These are phyloP conservation scores for Alternaria consortialis DNA, from an alignment of 2,329 filamentous ascomycete genomes.

Conservation along the genomic window DNA sequence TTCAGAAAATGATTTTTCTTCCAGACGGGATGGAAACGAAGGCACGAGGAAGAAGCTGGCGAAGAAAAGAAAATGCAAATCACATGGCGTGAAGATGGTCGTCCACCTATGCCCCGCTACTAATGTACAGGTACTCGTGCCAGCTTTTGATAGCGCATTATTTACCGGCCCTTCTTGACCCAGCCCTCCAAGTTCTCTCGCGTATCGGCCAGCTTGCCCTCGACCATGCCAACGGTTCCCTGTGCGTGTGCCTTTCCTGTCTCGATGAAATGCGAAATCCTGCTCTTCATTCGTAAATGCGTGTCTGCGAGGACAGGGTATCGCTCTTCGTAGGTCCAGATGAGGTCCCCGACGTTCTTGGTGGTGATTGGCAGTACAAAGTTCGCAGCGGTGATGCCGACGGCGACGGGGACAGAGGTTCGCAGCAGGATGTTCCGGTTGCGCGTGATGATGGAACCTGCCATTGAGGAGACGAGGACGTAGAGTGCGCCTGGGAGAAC, in stretches of 20 bases:
- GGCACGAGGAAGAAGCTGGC: neutral
- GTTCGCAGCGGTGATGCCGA: constrained; percentile 86
- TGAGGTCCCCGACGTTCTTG: constrained; percentile 83
- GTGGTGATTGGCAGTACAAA: constrained; percentile 87
- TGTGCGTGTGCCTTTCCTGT: constrained; percentile 79
- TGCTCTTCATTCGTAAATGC: constrained; percentile 76
- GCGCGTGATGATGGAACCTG: constrained; percentile 87
- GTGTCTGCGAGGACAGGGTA: constrained; percentile 84
- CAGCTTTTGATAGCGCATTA: constrained; percentile 8
- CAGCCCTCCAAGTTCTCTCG: constrained; percentile 84
- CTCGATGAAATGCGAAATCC: constrained; percentile 73
- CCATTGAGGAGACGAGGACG: constrained; percentile 93
- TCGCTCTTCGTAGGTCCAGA: constrained; percentile 92
- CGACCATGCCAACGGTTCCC: constrained; percentile 75
- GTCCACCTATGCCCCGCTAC: constrained; percentile 13
- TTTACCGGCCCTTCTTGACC: constrained; percentile 88
- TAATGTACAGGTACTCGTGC: constrained; percentile 29
- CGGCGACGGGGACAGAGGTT: constrained; percentile 75
- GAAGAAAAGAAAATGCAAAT: constrained; percentile 8
- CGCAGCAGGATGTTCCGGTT: constrained; percentile 88
- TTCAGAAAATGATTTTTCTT: no score
- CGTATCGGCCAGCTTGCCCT: constrained; percentile 80
- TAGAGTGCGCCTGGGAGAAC: constrained; percentile 91
- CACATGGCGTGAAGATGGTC: constrained; percentile 9
- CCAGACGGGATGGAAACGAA: neutral